Evolutionary conservation across 2,329 filamentous ascomycete species (phyloP), one percentile per base, ranked within the genome.

Genomic region (Stenocarpella maydis): DNA sequence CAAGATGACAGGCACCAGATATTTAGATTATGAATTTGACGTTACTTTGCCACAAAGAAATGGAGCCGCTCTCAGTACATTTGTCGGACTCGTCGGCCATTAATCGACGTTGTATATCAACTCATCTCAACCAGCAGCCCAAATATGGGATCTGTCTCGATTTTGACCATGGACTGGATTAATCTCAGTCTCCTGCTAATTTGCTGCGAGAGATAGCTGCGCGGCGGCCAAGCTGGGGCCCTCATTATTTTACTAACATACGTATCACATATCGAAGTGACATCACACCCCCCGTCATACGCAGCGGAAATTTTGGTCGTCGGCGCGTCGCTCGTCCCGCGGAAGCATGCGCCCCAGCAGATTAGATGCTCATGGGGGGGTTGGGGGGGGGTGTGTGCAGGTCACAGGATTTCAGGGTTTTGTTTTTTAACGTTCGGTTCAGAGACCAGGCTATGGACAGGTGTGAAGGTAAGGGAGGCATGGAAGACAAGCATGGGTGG

Each of bases 101-200:
- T 15, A 14, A 60, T 55, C 69, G 55, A 68, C 31, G 17, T 49
- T 70, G 69, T 70, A 70, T 58, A 70, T 65, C 65, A 63, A 37
- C 50, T 34, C 50, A 60, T 24, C 26, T 49, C n/a, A 31, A 9
- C 69, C 55, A 70, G 58, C 58, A 53, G 55, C 58, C 61, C 34
- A 52, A 37, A 15, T 19, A 39, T 15, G 19, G n/a, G 31, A 45
- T 21, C 17, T 43, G 12, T 17, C 5, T 5, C 9, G 28, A 31
- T 39, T 9, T 19, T 21, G 24, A 21, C 34, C n/a, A 26, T 24
- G 14, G 4, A 19, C 4, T 8, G 10, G 49, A 45, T 9, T 15
- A 21, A 41, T 19, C 21, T 24, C n/a, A 8, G 52, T 43, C 15
- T 24, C 28, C 41, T 47, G 28, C 41, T n/a, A 24, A 21, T 37